A percentile compares a stretch with the other conserved stretches of the same genome.
Evolutionary conservation across 768 basidiomycete genomes (phyloP).

Genomic region (Sutorius australiensis): DNA sequence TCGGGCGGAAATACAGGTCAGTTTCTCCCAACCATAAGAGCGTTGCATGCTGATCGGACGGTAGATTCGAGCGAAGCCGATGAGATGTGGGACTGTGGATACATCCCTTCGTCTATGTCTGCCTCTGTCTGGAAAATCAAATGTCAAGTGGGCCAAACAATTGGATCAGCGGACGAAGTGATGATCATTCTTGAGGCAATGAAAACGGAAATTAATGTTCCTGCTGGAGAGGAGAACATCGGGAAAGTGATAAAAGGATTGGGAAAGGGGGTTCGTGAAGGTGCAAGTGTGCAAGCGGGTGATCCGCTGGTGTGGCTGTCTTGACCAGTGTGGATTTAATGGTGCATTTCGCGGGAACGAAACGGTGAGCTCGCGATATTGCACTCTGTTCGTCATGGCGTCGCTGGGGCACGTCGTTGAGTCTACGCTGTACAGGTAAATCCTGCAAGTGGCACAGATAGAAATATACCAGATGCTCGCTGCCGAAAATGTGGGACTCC

Average conservation of each 20-base stretch:
- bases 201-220: slow-evolving; percentile 59
- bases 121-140: slow-evolving; percentile 52
- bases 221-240: slow-evolving; percentile 41
- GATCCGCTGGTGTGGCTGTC: slow-evolving; percentile 38
- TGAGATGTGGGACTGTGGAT: slow-evolving; percentile 1
- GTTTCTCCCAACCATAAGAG: background rate
- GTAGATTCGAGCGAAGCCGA: slow-evolving; percentile 1
- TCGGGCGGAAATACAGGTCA: slow-evolving; percentile 2
- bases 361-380: background rate
- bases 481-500: too few relatives aligned
- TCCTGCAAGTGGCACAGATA: too few relatives aligned
- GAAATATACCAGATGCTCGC: too few relatives aligned
- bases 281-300: slow-evolving; percentile 44
- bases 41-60: background rate
- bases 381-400: background rate
- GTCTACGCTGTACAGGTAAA: too few relatives aligned
- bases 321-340: background rate
- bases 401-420: too few relatives aligned
- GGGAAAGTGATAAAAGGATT: slow-evolving; percentile 42
- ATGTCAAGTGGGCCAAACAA: slow-evolving; percentile 38
- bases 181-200: slow-evolving; percentile 58
- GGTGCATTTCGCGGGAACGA: background rate
- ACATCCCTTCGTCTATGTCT: slow-evolving; percentile 36
- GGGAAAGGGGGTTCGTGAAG: slow-evolving; percentile 40
- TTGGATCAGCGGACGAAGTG: slow-evolving; percentile 40